A percentile compares a stretch with the other conserved stretches of the same genome.
Evolutionary conservation across 164 flowering plant genomes (phyloP).

Genomic region (Annona cherimola): DNA sequence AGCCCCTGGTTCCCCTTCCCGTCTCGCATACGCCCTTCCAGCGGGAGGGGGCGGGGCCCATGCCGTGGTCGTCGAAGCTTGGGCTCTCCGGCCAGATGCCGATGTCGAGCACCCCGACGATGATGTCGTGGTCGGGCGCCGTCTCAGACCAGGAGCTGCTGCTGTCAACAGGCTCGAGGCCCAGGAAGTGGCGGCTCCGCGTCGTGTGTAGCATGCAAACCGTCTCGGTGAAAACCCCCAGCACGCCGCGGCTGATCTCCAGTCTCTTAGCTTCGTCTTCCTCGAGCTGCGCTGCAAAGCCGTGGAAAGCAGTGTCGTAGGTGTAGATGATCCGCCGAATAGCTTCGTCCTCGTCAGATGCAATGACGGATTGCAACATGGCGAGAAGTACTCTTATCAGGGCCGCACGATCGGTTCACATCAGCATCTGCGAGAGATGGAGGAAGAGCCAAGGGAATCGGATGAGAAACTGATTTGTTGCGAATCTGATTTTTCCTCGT

Average conservation of each 20-base stretch:
- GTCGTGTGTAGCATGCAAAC: constrained; percentile 77
- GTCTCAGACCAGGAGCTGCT: too few species aligned
- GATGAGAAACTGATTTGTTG: too few species aligned
- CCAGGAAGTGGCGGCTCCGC: too few species aligned
- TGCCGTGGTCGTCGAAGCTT: constrained; percentile 69
- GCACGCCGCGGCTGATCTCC: constrained; percentile 43
- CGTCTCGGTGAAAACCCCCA: constrained; percentile 51
- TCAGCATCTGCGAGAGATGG: constrained; percentile 52
- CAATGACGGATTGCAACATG: too few species aligned
- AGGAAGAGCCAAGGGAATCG: too few species aligned
- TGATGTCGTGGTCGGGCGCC: constrained; percentile 50
- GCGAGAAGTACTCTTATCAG: constrained; percentile 72
- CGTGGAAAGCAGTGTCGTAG: constrained; percentile 71
- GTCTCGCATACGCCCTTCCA: constrained; percentile 74
- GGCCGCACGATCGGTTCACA: constrained; percentile 58
- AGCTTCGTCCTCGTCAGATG: constrained; percentile 12
- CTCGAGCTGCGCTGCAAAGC: constrained; percentile 63
- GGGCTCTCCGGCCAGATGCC: constrained; percentile 87
- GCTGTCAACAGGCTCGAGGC: too few species aligned
- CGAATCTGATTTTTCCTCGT: too few species aligned
- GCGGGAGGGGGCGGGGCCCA: constrained; percentile 43
- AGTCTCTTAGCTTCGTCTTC: constrained; percentile 51
- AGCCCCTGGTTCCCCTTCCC: constrained; percentile 69
- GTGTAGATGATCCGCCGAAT: constrained; percentile 54
- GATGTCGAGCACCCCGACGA: constrained; percentile 83